Evolutionary conservation across 106 monocot genomes (phyloP).

Genomic region (Dendrobium chrysotoxum): DNA sequence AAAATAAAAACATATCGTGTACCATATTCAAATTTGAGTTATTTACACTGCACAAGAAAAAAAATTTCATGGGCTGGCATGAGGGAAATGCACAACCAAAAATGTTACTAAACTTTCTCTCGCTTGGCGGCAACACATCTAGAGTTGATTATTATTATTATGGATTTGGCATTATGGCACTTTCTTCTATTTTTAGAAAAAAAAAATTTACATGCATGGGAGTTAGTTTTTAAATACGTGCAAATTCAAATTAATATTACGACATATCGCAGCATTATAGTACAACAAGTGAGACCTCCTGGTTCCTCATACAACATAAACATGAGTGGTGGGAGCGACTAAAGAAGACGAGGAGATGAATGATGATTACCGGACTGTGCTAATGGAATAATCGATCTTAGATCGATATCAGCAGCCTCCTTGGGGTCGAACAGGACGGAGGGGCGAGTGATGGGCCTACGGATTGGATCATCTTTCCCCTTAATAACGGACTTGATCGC

Average conservation of each 20-base stretch:
- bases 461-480: constrained; percentile 30
- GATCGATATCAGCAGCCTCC: constrained; percentile 85
- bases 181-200: too few species aligned
- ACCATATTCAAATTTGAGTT: too few species aligned
- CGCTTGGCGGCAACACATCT: too few species aligned
- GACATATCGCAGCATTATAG: neutral
- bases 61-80: too few species aligned
- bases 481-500: constrained; percentile 48
- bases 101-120: too few species aligned
- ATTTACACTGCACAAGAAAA: too few species aligned
- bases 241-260: neutral
- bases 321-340: too few species aligned
- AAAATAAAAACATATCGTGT: neutral
- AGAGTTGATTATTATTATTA: too few species aligned
- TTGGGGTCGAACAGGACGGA: constrained; percentile 76
- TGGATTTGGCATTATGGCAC: too few species aligned
- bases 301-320: neutral
- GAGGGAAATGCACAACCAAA: too few species aligned
- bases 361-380: constrained; percentile 61
- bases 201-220: too few species aligned
- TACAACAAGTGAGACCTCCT: neutral
- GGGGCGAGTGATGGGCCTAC: constrained; percentile 60
- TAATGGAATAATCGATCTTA: constrained; percentile 58
- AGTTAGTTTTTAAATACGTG: neutral
- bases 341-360: neutral